These are phyloP conservation scores for Thymus quinquecostatus DNA, from an alignment of 257 asterid species.

Conservation along the genomic window DNA sequence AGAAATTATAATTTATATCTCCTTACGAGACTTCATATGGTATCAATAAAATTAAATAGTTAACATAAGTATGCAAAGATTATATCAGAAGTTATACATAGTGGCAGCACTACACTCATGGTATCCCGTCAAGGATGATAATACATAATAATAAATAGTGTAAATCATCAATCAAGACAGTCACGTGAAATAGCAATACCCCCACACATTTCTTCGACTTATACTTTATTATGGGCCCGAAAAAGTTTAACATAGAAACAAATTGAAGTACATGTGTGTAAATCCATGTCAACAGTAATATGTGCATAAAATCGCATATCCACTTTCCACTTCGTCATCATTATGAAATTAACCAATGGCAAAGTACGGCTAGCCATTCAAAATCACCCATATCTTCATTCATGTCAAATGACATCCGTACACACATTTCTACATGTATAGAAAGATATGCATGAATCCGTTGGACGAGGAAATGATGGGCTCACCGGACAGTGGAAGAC, in stretches of 20 bases:
- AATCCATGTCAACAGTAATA: background rate
- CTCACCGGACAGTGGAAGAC: slow-evolving; percentile 92
- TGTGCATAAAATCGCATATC: background rate
- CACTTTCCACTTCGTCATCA: slow-evolving; percentile 6
- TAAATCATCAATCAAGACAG: background rate
- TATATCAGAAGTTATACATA: background rate
- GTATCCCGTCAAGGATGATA: slow-evolving; percentile 4
- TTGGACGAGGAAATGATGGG: background rate
- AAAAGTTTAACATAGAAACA: background rate
- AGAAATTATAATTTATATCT: slow-evolving; percentile 15
- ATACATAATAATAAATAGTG: slow-evolving; percentile 5
- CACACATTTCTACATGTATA: background rate
- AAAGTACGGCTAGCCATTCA: background rate
- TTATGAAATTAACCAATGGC: background rate
- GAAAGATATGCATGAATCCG: background rate
- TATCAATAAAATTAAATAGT: background rate
- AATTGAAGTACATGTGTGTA: background rate
- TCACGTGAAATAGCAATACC: background rate
- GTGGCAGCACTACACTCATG: background rate
- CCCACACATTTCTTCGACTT: background rate
- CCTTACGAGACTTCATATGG: background rate
- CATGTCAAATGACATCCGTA: background rate
- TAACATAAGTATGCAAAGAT: background rate
- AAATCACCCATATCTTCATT: slow-evolving; percentile 13
- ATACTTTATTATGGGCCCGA: background rate